A percentile compares a stretch with the other conserved stretches of the same genome.
phyloP scores from a whole-genome alignment of 2,329 filamentous ascomycete species.

The Diaporthe velutina region DNA sequence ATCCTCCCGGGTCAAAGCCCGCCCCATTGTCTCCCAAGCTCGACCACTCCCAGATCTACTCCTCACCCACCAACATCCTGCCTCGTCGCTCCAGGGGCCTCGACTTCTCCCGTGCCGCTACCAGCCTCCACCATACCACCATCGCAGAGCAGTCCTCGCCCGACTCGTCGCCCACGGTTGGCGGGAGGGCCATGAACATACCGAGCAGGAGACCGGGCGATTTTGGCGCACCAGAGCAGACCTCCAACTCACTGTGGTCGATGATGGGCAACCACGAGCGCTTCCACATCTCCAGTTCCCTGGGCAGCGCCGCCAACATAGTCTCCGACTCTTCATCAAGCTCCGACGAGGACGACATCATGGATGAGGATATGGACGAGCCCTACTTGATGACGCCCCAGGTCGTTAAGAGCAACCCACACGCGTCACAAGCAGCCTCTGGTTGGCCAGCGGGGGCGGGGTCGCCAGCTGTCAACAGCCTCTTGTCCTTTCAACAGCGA shows the following conservation, averaged over 20 bases:
- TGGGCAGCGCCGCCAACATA: conserved; percentile 77
- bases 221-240: conserved; percentile 69
- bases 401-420: conserved; percentile 68
- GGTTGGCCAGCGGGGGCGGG: conserved; percentile 63
- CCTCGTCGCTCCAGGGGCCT: conserved; percentile 90
- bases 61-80: conserved; percentile 84
- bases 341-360: conserved; percentile 78
- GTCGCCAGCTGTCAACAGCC: conserved; percentile 79
- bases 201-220: conserved; percentile 64
- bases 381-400: conserved; percentile 88
- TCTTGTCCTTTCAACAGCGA: conserved; percentile 87
- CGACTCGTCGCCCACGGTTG: conserved; percentile 89
- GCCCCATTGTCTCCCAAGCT: conserved; percentile 86
- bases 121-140: conserved; percentile 94
- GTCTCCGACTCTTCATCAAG: conserved; percentile 84
- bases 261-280: conserved; percentile 78
- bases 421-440: conserved; percentile 28
- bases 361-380: conserved; percentile 83
- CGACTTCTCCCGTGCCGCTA: conserved; percentile 93
- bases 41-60: conserved; percentile 86
- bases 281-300: conserved; percentile 81
- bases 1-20: conserved; percentile 61
- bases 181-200: conserved; percentile 74
- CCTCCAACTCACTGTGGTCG: conserved; percentile 79
- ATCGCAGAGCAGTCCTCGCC: conserved; percentile 89